phyloP scores from a whole-genome alignment of 441 rosid genomes.

The Pelargonium citronellum region DNA sequence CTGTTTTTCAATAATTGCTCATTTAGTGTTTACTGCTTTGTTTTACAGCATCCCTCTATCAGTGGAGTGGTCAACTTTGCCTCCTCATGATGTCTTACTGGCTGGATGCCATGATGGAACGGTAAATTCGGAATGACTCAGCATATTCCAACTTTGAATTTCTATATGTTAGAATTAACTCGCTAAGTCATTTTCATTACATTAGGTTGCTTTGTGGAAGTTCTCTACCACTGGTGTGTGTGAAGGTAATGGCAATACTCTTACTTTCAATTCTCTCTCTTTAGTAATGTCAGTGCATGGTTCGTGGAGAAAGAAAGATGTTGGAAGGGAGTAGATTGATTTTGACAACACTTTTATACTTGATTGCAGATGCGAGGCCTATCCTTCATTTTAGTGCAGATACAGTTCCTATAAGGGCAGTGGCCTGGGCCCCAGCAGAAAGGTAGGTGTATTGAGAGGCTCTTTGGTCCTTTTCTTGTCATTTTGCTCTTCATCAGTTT shows the following conservation, averaged over 20 bases:
- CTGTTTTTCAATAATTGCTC: conserved; percentile 6
- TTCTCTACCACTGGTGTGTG: conserved; percentile 44
- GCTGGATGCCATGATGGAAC: conserved; percentile 97
- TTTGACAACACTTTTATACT: conserved; percentile 12
- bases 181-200: not conserved
- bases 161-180: conserved; percentile 13
- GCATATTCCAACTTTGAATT: not conserved
- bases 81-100: conserved; percentile 63
- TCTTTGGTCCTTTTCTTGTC: not conserved
- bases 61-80: conserved; percentile 76
- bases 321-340: not conserved
- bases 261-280: conserved; percentile 5
- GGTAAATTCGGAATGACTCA: conserved; percentile 31
- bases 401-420: conserved; percentile 69
- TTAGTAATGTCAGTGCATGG: not conserved
- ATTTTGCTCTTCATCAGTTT: not conserved
- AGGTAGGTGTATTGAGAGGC: conserved; percentile 42
- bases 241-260: conserved; percentile 40
- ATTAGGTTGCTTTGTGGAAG: conserved; percentile 94
- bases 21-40: conserved; percentile 12
- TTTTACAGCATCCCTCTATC: conserved; percentile 64
- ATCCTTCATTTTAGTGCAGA: conserved; percentile 79
- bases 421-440: conserved; percentile 83
- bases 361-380: conserved; percentile 76
- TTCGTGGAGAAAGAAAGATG: not conserved